A percentile compares a stretch with the other conserved stretches of the same genome.
phyloP scores from a whole-genome alignment of 257 asterid species.

The Solanum appendiculatum region DNA sequence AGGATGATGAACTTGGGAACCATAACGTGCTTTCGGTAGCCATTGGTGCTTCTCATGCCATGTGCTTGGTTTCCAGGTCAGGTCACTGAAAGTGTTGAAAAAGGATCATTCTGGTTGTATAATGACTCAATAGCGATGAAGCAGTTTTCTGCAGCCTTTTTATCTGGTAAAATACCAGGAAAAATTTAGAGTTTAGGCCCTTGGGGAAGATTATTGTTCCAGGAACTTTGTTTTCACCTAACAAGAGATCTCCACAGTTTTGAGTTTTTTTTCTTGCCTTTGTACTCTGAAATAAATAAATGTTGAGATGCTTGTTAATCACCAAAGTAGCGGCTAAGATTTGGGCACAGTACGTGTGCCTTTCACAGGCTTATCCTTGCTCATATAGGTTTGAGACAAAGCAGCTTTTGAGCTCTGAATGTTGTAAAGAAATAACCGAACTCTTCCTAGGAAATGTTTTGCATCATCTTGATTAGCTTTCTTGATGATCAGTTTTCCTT shows the following conservation, averaged over 20 bases:
- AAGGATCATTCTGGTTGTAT: not conserved
- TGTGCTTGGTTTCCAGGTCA: constrained; percentile 69
- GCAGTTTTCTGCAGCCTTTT: not conserved
- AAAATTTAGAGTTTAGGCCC: not conserved
- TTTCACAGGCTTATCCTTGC: not conserved
- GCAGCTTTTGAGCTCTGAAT: not conserved
- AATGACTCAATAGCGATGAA: not conserved
- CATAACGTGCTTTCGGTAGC: constrained; percentile 57
- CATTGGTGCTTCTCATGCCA: constrained; percentile 88
- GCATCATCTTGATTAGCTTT: not conserved
- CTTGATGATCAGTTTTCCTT: not conserved
- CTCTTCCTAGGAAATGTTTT: not conserved
- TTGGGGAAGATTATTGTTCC: not conserved
- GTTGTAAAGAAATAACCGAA: not conserved
- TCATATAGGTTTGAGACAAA: not conserved
- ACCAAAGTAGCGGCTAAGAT: not conserved
- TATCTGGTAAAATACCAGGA: not conserved
- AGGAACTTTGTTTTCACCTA: not conserved
- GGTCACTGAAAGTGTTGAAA: not conserved
- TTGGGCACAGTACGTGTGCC: not conserved
- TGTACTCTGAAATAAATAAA: not conserved
- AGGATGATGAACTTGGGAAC: constrained; percentile 55
- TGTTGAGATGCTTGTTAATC: not conserved
- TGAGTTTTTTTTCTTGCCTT: not conserved
- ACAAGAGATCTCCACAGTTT: not conserved